Conservation (phyloP, 148 eudicot species). For the Rhododendron ferrugineum region DNA sequence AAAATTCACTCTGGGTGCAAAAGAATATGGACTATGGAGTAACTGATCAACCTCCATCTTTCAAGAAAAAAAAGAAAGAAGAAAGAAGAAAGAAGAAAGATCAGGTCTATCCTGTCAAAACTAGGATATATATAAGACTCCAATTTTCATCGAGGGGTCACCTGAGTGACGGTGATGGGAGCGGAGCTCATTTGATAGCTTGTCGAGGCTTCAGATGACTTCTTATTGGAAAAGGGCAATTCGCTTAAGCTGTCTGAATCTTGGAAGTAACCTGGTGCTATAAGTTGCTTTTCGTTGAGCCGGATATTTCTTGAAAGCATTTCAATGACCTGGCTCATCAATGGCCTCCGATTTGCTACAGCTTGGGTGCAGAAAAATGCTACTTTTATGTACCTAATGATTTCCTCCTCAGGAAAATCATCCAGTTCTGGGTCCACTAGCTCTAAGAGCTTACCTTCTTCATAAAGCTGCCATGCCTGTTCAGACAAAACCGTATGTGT, state of each 20-base stretch:
- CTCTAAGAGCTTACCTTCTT: constrained; percentile 63
- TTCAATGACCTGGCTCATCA: constrained; percentile 78
- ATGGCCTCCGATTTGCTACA: constrained; percentile 67
- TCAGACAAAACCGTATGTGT: background rate
- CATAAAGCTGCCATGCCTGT: constrained; percentile 84
- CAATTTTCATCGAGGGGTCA: constrained; percentile 59
- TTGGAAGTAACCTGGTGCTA: constrained; percentile 64
- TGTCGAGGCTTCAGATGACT: constrained; percentile 34
- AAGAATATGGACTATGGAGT: background rate
- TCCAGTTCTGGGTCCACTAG: constrained; percentile 67
- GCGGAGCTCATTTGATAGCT: constrained; percentile 58
- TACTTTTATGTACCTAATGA: constrained; percentile 58
- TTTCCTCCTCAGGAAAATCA: constrained; percentile 54
- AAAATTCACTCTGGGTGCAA: too few relatives aligned
- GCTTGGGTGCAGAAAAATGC: constrained; percentile 92
- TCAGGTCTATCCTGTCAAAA: background rate
- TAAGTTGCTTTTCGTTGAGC: constrained; percentile 64
- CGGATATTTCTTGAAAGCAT: constrained; percentile 61
- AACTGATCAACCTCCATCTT: background rate
- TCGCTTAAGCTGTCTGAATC: constrained; percentile 25
- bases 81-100: background rate
- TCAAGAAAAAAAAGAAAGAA: background rate
- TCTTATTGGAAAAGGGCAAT: constrained; percentile 23
- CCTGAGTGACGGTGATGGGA: constrained; percentile 50
- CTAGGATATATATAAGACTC: background rate